phyloP scores from a whole-genome alignment of 306 rosid genomes.

The Gastrolobium villosum region DNA sequence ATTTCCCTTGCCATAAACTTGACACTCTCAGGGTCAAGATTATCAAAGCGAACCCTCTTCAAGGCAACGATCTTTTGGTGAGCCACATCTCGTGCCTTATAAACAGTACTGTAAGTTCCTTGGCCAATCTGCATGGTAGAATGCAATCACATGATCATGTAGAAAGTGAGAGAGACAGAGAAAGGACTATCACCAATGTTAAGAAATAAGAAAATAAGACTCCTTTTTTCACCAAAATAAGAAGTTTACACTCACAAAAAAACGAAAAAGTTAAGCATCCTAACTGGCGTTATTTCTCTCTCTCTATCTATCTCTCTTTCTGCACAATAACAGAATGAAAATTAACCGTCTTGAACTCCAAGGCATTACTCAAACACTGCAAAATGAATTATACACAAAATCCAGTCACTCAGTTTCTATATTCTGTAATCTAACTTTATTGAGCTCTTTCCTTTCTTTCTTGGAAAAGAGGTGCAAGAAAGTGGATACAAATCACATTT shows the following conservation, averaged over 20 bases:
- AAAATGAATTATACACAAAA: constrained; percentile 25
- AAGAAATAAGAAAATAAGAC: not conserved
- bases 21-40: constrained; percentile 89
- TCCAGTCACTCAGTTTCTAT: constrained; percentile 21
- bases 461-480: not conserved
- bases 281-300: not conserved
- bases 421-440: not conserved
- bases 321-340: constrained; percentile 13
- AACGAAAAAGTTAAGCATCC: not conserved
- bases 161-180: constrained; percentile 13
- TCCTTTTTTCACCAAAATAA: constrained; percentile 3
- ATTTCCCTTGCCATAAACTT: constrained; percentile 98
- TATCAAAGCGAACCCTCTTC: constrained; percentile 91
- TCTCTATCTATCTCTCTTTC: not conserved
- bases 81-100: constrained; percentile 85
- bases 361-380: not conserved
- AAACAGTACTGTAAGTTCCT: constrained; percentile 95
- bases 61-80: constrained; percentile 77
- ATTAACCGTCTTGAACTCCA: constrained; percentile 12
- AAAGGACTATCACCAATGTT: constrained; percentile 1
- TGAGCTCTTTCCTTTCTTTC: not conserved
- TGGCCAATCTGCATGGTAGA: constrained; percentile 84
- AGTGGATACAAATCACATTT: constrained; percentile 1
- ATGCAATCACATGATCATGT: constrained; percentile 44
- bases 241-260: constrained; percentile 14